A percentile compares a stretch with the other conserved stretches of the same genome.
Evolutionary conservation across 2,329 filamentous ascomycete genomes (phyloP).

Genomic region (Alternaria brassicicola): DNA sequence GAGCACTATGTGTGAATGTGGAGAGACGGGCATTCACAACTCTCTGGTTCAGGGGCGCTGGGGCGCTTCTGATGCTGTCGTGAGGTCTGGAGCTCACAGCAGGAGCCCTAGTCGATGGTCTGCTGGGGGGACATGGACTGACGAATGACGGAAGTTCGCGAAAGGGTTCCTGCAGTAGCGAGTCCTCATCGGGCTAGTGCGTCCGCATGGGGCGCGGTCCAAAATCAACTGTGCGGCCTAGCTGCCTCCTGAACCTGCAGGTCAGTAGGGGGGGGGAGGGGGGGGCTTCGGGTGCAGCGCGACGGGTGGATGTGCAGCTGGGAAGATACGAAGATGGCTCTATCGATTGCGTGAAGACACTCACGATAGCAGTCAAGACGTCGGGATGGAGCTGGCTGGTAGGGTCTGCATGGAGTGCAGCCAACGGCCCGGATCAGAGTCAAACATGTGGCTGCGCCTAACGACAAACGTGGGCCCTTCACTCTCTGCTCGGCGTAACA

Average conservation of each 20-base stretch:
- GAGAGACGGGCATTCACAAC: not conserved
- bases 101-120: constrained; percentile 26
- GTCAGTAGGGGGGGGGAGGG: too few species aligned
- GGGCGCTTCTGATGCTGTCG: constrained; percentile 25
- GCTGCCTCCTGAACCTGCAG: constrained; percentile 23
- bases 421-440: constrained; percentile 19
- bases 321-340: constrained; percentile 15
- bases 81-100: constrained; percentile 20
- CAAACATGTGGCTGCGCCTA: constrained; percentile 37
- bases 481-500: constrained; percentile 20
- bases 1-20: not conserved
- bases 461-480: constrained; percentile 16
- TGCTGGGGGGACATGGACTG: constrained; percentile 5
- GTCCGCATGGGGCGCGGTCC: constrained; percentile 16
- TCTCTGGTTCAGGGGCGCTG: constrained; percentile 27
- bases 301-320: constrained; percentile 15
- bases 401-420: constrained; percentile 12
- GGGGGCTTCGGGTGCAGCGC: constrained; percentile 10
- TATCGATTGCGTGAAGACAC: constrained; percentile 11
- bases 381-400: not conserved
- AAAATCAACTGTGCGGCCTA: constrained; percentile 30
- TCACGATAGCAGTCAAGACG: not conserved
- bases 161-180: constrained; percentile 34
- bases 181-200: constrained; percentile 5
- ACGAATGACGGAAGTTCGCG: constrained; percentile 26